A percentile compares a stretch with the other conserved stretches of the same genome.
phyloP scores from a whole-genome alignment of 2,329 filamentous ascomycete species.

The Coniella lustricola region DNA sequence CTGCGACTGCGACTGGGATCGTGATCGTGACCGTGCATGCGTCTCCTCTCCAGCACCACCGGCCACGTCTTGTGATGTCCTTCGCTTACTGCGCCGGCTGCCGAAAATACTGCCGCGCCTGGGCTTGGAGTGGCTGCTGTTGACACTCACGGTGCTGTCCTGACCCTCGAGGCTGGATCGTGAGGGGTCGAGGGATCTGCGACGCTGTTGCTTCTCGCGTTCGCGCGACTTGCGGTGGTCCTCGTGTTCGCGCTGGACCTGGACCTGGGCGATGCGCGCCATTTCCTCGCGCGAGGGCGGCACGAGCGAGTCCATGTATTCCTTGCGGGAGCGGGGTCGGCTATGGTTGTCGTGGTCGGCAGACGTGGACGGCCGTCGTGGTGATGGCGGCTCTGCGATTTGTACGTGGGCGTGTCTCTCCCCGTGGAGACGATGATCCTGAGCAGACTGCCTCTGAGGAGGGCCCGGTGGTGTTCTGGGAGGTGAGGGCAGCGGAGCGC shows the following conservation, averaged over 20 bases:
- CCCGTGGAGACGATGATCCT: no score
- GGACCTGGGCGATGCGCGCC: conserved; percentile 40
- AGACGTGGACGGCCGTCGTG: no score
- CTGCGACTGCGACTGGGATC: no score
- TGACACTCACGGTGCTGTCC: conserved; percentile 16
- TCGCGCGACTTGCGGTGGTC: conserved; percentile 34
- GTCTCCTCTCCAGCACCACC: no score
- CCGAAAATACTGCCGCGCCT: conserved; percentile 21
- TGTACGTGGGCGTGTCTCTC: no score
- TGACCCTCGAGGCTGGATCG: not conserved
- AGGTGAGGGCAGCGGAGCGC: conserved; percentile 15
- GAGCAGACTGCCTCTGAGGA: no score
- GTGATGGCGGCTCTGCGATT: no score
- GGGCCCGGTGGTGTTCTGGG: conserved; percentile 20
- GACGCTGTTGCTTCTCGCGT: conserved; percentile 30
- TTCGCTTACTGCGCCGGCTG: conserved; percentile 2
- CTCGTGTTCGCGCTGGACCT: conserved; percentile 39
- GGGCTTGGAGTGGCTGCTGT: not conserved
- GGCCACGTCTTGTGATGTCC: no score
- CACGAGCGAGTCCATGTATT: conserved; percentile 45
- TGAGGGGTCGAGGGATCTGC: conserved; percentile 12
- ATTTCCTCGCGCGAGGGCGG: conserved; percentile 41
- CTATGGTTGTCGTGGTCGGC: no score
- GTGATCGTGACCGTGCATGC: no score
- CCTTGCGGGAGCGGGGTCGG: conserved; percentile 25